These are phyloP conservation scores for Oligophagozyma castellii DNA, from an alignment of 1,139 yeast species.

Conservation along the genomic window DNA sequence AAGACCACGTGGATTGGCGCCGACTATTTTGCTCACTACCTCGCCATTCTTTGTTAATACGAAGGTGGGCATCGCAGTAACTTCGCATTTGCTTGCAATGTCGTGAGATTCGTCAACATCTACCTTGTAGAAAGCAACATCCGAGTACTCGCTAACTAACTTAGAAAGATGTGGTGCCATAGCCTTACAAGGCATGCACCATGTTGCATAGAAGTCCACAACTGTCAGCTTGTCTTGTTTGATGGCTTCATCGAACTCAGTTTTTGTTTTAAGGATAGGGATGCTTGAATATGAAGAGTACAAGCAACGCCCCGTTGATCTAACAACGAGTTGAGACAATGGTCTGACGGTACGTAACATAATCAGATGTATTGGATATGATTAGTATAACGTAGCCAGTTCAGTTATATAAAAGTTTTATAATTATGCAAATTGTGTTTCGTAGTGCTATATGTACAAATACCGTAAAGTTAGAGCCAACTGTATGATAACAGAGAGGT, in stretches of 20 bases:
- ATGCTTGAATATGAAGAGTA: conserved; percentile 7
- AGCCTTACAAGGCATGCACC: conserved; percentile 94
- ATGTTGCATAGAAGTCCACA: conserved; percentile 75
- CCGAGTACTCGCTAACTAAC: conserved; percentile 33
- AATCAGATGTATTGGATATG: too few relatives aligned
- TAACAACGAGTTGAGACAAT: too few relatives aligned
- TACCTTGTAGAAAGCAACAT: conserved; percentile 59
- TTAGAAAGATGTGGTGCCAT: conserved; percentile 69
- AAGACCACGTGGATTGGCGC: conserved; percentile 53
- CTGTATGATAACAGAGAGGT: too few relatives aligned
- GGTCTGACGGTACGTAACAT: too few relatives aligned
- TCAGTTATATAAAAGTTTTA: too few relatives aligned
- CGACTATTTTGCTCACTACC: conserved; percentile 50
- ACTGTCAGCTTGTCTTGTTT: conserved; percentile 37
- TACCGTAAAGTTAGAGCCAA: too few relatives aligned
- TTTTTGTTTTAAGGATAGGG: conserved; percentile 22
- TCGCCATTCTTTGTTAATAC: conserved; percentile 58
- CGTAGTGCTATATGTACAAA: too few relatives aligned
- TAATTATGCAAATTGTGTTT: too few relatives aligned
- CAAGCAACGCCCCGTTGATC: too few relatives aligned
- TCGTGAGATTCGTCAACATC: conserved; percentile 65
- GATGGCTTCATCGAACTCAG: conserved; percentile 34
- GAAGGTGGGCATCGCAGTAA: conserved; percentile 84
- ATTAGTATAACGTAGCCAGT: too few relatives aligned
- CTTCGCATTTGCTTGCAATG: conserved; percentile 53